Conservation (phyloP, 257 asterid species). For the Jasminum sambac region DNA sequence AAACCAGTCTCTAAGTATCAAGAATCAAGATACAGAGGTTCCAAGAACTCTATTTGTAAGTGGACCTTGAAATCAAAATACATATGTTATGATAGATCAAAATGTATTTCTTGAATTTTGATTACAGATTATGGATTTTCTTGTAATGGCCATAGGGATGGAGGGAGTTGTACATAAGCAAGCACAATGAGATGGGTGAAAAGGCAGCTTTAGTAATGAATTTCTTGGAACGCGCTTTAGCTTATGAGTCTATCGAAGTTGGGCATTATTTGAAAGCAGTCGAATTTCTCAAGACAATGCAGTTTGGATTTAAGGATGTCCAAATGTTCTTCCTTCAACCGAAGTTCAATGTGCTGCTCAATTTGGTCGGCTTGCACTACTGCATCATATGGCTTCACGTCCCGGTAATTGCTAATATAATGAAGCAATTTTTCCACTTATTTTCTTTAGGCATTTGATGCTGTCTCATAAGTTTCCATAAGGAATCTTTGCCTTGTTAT, state of each 20-base stretch:
- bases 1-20: no score
- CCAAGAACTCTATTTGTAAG: no score
- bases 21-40: no score
- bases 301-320: slow-evolving; percentile 70
- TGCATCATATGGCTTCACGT: slow-evolving; percentile 61
- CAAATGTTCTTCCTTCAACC: slow-evolving; percentile 66
- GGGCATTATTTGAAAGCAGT: slow-evolving; percentile 67
- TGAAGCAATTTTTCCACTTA: background rate
- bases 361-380: slow-evolving; percentile 82
- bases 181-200: slow-evolving; percentile 63
- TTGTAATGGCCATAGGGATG: slow-evolving; percentile 50
- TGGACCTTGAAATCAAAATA: background rate
- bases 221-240: slow-evolving; percentile 50
- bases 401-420: slow-evolving; percentile 44
- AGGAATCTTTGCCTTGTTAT: no score
- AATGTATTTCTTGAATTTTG: slow-evolving; percentile 2
- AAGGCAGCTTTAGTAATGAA: slow-evolving; percentile 43
- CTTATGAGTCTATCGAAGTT: slow-evolving; percentile 74
- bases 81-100: background rate
- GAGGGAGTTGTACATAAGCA: slow-evolving; percentile 57
- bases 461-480: background rate
- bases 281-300: slow-evolving; percentile 45
- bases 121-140: slow-evolving; percentile 1
- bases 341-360: slow-evolving; percentile 54
- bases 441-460: background rate